Percentiles rank a stretch among this genome's conserved stretches.
Conservation (phyloP, 805 yeast genomes). For the Suhomyces sp. region DNA sequence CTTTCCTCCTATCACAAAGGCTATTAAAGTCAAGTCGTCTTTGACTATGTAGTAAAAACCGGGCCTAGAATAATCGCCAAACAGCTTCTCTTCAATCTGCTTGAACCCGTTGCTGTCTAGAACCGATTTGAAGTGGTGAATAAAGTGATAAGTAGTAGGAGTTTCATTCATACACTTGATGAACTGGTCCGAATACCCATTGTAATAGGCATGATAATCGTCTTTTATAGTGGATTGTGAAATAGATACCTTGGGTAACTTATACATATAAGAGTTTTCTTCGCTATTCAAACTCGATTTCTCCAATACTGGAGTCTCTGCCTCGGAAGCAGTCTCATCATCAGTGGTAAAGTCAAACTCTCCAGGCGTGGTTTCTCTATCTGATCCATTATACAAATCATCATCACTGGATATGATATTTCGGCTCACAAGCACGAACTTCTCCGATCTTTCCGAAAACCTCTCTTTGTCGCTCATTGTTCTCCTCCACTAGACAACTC, state of each 20-base stretch:
- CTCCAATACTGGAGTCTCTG: neutral
- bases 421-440: slow-evolving; percentile 13
- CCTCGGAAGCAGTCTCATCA: neutral
- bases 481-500: too few species aligned
- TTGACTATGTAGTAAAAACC: slow-evolving; percentile 28
- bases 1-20: slow-evolving; percentile 35
- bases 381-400: slow-evolving; percentile 2
- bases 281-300: neutral
- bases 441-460: too few species aligned
- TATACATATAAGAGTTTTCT: slow-evolving; percentile 6
- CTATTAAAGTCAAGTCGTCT: slow-evolving; percentile 34
- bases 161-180: slow-evolving; percentile 31
- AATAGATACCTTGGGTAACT: slow-evolving; percentile 4
- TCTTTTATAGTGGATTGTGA: neutral
- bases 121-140: slow-evolving; percentile 20
- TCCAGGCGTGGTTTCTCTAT: neutral
- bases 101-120: slow-evolving; percentile 28
- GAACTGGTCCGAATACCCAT: slow-evolving; percentile 20
- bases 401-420: slow-evolving; percentile 12
- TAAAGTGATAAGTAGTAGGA: slow-evolving; percentile 43
- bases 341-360: neutral
- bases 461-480: neutral
- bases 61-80: slow-evolving; percentile 8
- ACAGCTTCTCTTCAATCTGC: slow-evolving; percentile 24
- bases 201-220: slow-evolving; percentile 11